Evolutionary conservation across 2,329 filamentous ascomycete species (phyloP), one percentile per base, ranked within the genome.

Genomic region (Penicillium verrucosum): DNA sequence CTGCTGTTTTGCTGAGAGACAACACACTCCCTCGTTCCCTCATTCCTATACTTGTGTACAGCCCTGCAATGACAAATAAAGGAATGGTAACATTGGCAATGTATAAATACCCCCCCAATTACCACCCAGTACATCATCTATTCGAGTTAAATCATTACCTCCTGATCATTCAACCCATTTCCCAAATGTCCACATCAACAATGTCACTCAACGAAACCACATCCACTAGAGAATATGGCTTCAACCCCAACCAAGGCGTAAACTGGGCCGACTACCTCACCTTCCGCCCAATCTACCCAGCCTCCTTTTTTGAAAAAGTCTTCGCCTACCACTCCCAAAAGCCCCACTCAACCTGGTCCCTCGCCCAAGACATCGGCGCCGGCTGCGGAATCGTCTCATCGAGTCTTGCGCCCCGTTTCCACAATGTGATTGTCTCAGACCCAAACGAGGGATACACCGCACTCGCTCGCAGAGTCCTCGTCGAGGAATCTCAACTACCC

Each of bases 301-400:
- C 52, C 38, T 55, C 52, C 2, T 55, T 55, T 12, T 55, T 55
- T 14, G 30, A 51, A 23, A 21, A 37, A 11, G 34, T 44, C n/a
- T 55, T 55, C 11, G 36, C 38, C 38, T 55, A 55, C 18, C 52
- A 55, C 30, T 29, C 45, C 23, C 30, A 44, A 25, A 51, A 55
- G 2, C 18, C 45, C 32, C 32, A 23, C 2, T 27, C 40, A 16
- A 18, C 37, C 5, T 55, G 52, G 52, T 30, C 45, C 10, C 23
- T 34, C 4, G 52, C 52, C 10, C 52, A 55, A 29, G 52, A 55
- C 10, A n/a, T 55, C 18, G 52, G 52, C 10, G 46, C 52, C 12
- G 52, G 52, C 21, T 55, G 52, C 11, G 52, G 52, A n/a, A 44
- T 55, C 16, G 40, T 51, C n/a, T 43, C 53, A 4, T 29, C 53